Evolutionary conservation across 208 protist species (phyloP).

Genomic region (Acanthamoeba quina): DNA sequence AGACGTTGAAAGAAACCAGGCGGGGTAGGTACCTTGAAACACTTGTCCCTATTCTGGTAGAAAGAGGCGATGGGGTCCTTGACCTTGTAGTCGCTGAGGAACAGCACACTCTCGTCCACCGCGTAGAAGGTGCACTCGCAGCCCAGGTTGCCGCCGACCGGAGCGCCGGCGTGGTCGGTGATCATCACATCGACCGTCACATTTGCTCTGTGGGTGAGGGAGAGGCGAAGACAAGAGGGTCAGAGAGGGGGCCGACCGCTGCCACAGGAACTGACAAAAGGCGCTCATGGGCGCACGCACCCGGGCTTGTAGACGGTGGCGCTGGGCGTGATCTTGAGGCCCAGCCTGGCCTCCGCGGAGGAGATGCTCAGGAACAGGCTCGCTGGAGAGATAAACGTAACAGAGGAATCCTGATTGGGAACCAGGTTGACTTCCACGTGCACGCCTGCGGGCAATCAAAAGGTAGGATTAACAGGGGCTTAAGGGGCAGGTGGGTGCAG

Average conservation of each 20-base stretch:
- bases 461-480: background rate
- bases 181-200: background rate
- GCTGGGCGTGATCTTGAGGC: background rate
- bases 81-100: slow-evolving; percentile 6
- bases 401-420: background rate
- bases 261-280: background rate
- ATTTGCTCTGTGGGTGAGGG: background rate
- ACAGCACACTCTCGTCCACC: slow-evolving; percentile 54
- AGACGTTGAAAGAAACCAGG: background rate
- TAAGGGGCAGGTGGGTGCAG: background rate
- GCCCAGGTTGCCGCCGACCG: background rate
- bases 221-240: background rate
- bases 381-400: background rate
- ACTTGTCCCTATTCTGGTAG: background rate
- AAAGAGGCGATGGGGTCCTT: slow-evolving; percentile 8
- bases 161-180: background rate
- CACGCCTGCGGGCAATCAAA: background rate
- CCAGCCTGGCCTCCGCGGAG: background rate
- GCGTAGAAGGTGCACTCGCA: slow-evolving; percentile 9
- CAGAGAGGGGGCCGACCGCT: too few species aligned
- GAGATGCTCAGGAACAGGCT: background rate
- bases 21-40: background rate
- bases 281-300: background rate
- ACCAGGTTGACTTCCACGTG: slow-evolving; percentile 56
- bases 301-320: background rate